A percentile compares a stretch with the other conserved stretches of the same genome.
phyloP scores from a whole-genome alignment of 1,284 basidiomycete species.

The Bondarzewia mesenterica region DNA sequence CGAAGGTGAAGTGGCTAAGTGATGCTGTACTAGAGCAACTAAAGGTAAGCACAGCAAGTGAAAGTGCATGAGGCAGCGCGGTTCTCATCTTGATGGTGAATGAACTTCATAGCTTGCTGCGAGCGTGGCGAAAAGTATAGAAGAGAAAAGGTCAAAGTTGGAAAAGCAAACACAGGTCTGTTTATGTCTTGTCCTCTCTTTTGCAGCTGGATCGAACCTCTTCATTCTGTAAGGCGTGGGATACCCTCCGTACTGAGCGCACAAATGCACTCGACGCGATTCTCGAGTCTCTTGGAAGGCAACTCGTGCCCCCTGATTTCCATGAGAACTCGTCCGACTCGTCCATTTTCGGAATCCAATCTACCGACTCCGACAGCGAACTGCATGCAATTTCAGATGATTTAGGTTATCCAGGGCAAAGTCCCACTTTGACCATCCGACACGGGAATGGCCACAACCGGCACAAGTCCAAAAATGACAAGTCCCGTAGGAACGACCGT shows the following conservation, averaged over 20 bases:
- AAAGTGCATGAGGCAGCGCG: background rate
- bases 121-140: conserved; percentile 62
- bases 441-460: conserved; percentile 5
- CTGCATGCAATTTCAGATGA: conserved; percentile 4
- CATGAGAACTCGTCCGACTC: conserved; percentile 57
- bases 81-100: background rate
- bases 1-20: conserved; percentile 67
- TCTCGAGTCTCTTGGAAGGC: conserved; percentile 61
- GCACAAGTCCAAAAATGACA: conserved; percentile 17
- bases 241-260: conserved; percentile 46
- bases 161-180: conserved; percentile 54
- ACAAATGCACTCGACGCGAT: conserved; percentile 55
- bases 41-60: conserved; percentile 34
- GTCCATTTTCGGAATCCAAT: conserved; percentile 69
- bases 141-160: conserved; percentile 55
- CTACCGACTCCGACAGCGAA: conserved; percentile 40
- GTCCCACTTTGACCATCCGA: conserved; percentile 22
- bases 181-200: conserved; percentile 7
- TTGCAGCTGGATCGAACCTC: background rate
- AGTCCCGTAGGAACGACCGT: conserved; percentile 33
- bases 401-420: conserved; percentile 15
- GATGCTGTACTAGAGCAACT: conserved; percentile 68
- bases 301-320: conserved; percentile 69
- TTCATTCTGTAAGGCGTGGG: conserved; percentile 51
- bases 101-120: conserved; percentile 55